Evolutionary conservation across 257 asterid genomes (phyloP).

Genomic region (Petrea volubilis): DNA sequence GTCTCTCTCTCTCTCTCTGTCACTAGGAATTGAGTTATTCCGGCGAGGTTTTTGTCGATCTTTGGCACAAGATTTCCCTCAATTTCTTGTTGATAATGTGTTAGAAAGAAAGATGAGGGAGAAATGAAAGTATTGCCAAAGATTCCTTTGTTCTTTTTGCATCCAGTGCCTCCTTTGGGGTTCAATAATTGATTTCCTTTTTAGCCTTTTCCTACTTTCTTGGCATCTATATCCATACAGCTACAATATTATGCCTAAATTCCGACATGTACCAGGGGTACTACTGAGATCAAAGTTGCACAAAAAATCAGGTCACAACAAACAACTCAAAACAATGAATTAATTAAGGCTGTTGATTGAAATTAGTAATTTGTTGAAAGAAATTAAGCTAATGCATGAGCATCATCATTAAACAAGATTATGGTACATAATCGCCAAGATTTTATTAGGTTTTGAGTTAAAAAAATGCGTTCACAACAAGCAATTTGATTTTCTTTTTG

Average conservation of each 20-base stretch:
- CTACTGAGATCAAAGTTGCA: too few relatives aligned
- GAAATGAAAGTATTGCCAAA: conserved; percentile 51
- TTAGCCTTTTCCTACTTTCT: neutral
- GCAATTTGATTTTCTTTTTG: too few relatives aligned
- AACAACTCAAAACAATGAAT: too few relatives aligned
- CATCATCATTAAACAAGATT: too few relatives aligned
- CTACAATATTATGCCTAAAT: neutral
- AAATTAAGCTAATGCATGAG: too few relatives aligned
- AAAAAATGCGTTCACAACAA: too few relatives aligned
- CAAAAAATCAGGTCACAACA: too few relatives aligned
- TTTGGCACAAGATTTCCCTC: conserved; percentile 57
- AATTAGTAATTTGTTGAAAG: too few relatives aligned
- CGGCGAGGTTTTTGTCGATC: conserved; percentile 42
- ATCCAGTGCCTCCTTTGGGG: conserved; percentile 3
- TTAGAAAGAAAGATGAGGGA: conserved; percentile 30
- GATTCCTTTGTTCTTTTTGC: conserved; percentile 12
- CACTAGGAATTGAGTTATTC: conserved; percentile 26
- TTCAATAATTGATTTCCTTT: conserved; percentile 15
- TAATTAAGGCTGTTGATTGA: too few relatives aligned
- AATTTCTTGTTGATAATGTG: conserved; percentile 17
- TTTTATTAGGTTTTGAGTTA: too few relatives aligned
- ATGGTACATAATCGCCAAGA: too few relatives aligned
- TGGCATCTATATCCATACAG: neutral
- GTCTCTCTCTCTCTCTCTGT: neutral
- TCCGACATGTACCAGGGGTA: too few relatives aligned